phyloP scores from a whole-genome alignment of 2,329 filamentous ascomycete genomes.

The Fusarium coicis region DNA sequence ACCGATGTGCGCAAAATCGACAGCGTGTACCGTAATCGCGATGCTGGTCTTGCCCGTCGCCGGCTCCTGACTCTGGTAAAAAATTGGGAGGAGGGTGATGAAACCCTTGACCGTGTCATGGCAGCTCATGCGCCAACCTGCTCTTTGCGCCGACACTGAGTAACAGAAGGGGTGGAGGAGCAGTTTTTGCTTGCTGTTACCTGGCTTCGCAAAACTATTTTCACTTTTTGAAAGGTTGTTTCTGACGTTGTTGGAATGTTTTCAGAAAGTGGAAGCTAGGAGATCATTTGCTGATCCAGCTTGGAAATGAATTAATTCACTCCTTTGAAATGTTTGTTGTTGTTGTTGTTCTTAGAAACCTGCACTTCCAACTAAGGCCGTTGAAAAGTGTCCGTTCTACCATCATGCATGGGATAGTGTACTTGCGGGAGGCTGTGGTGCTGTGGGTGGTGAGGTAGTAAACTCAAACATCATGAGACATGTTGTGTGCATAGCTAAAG shows the following conservation, averaged over 20 bases:
- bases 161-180: not conserved
- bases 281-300: not conserved
- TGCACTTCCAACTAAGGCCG: not conserved
- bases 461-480: not conserved
- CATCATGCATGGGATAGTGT: not conserved
- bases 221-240: not conserved
- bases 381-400: not conserved
- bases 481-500: not conserved
- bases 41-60: constrained; percentile 51
- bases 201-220: not conserved
- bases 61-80: constrained; percentile 51
- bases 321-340: not conserved
- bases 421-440: not conserved
- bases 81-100: constrained; percentile 54
- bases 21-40: constrained; percentile 56
- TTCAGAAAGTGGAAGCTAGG: not conserved
- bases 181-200: not conserved
- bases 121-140: constrained; percentile 45
- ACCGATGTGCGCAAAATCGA: constrained; percentile 55
- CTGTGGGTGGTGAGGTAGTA: not conserved
- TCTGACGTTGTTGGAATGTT: not conserved
- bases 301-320: not conserved
- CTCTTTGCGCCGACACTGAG: constrained; percentile 34
- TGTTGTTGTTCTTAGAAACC: not conserved
- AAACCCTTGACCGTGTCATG: constrained; percentile 52